Evolutionary conservation across 331 rosid genomes (phyloP), one percentile per base, ranked within the genome.

Genomic region (Saraca asoca): DNA sequence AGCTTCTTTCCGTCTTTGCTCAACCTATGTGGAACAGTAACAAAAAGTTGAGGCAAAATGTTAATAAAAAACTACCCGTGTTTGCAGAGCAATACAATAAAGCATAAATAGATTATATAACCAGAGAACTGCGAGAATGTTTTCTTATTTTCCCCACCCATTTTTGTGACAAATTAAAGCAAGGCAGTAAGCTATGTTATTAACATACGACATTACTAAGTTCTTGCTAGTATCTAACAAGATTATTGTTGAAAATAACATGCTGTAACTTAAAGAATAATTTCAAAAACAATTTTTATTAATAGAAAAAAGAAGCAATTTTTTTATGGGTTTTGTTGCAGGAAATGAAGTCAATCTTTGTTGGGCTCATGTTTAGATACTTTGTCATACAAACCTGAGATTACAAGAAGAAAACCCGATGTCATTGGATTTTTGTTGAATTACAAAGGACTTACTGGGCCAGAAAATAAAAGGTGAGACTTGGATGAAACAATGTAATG

Each of bases 1-100:
- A 15, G 95, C 96, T 73, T 86, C 96, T 76, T 90, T 93, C 80
- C 84, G 81, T 66, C 98, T 82, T 73, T 85, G 95, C 77, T 93
- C 96, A 69, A 93, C 96, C 98, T 93, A 59, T 12, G 66, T 78
- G 54, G 58, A 44, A 37, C 41, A 66, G 8, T 13, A 35, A 68
- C 48, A 74, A n/a, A 39, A 49, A 34, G 18, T 18, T 46, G 35
- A 50, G 24, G 35, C 18, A 48, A 49, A 12, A 33, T 10, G 51
- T 49, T 10, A 15, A 33, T 1, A 48, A 17, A 33, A 37, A 50
- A 12, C 29, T 7, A 34, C 7, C 49, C 9, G 7, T 7, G 50
- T 34, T 59, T 12, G 9, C 59, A 35, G 9, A 49, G 50, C 18
- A 17, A 50, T 7, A 34, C 12, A 49, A 64, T 64, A 50, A 16